Evolutionary conservation across 1,139 yeast species (phyloP), one percentile per base, ranked within the genome.

Genomic region (Insectozyma bohioensis): DNA sequence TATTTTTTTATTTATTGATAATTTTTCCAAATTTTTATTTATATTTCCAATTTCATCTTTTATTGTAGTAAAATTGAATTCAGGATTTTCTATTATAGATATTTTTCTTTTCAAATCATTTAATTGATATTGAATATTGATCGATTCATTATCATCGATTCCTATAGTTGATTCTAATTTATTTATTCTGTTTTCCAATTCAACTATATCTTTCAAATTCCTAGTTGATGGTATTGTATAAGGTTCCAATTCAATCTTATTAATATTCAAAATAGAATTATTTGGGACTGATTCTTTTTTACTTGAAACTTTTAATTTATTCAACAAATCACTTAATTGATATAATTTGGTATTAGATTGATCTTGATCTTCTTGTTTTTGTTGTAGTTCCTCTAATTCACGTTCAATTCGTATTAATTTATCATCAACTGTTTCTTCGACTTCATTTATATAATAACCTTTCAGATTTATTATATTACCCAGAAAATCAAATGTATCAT

Each of bases 381-480:
- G 26, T 6, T 15, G 13, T 6, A 30, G 2, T 36, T 71, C 76
- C 20, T 61, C 61, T 26, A 76, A 50, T 41, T 75, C 81, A 19
- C 62, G 47, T 20, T 59, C 49, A 22, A 78, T 64, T 31, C 82
- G 48, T 1, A 63, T 61, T 23, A 78, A 42, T 41, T 62, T 67
- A 46, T 72, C 75, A 12, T 58, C 67, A 6, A 51, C 42, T 0
- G 72, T 63, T 45, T 74, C 79, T 11, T 49, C 51, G 3, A 51
- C 49, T 10, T 43, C 40, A 10, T 33, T 34, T 4, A 55, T 51
- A 9, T 39, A 39, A 40, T 58, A 64, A 1, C 72, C 72, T 5
- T 43, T 40, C 2, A 54, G 52, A 15, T 58, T 41, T 2, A 43
- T 36, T n/a, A 61, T 40, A 8, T 48, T 47, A 6, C 70, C 72